Percentiles rank a stretch among this genome's conserved stretches.
phyloP scores from a whole-genome alignment of 2,329 filamentous ascomycete species.

The Taxawa tesnikishii region DNA sequence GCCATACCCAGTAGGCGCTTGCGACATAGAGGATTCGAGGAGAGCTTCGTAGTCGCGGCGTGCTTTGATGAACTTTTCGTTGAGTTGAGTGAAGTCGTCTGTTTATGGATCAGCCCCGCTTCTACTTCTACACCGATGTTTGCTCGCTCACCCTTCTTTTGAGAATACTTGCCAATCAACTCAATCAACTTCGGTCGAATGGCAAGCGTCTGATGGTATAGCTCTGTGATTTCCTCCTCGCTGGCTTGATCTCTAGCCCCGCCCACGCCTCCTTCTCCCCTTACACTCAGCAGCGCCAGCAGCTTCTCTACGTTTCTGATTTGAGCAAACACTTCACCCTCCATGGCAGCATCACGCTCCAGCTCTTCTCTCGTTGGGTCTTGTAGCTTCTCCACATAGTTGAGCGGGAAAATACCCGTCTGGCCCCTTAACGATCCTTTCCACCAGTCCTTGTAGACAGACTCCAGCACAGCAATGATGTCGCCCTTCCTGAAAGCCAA shows the following conservation, averaged over 20 bases:
- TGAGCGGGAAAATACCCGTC: constrained; percentile 94
- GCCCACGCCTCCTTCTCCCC: constrained; percentile 30
- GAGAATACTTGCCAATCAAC: constrained; percentile 95
- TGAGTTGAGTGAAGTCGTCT: constrained; percentile 98
- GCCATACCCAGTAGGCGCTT: constrained; percentile 37
- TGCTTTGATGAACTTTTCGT: constrained; percentile 99
- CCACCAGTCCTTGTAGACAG: constrained; percentile 99
- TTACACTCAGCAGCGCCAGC: constrained; percentile 80
- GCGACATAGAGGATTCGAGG: constrained; percentile 93
- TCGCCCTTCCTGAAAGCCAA: constrained; percentile 94
- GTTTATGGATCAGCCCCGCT: constrained; percentile 14
- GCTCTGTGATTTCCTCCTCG: constrained; percentile 85
- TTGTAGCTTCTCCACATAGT: constrained; percentile 95
- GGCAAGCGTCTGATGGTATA: constrained; percentile 85
- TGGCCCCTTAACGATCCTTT: constrained; percentile 88
- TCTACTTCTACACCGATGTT: constrained; percentile 1
- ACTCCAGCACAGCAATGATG: constrained; percentile 92
- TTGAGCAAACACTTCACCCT: constrained; percentile 65
- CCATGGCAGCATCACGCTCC: constrained; percentile 92
- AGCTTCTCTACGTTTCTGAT: constrained; percentile 71
- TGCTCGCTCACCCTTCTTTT: constrained; percentile 70
- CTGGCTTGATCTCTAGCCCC: constrained; percentile 58
- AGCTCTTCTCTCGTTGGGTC: constrained; percentile 92
- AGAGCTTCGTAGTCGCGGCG: constrained; percentile 90
- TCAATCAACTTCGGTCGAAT: constrained; percentile 96